Base-by-base conservation (phyloP, 2,329 filamentous ascomycete species). In the Ceratocystis smalleyi region DNA sequence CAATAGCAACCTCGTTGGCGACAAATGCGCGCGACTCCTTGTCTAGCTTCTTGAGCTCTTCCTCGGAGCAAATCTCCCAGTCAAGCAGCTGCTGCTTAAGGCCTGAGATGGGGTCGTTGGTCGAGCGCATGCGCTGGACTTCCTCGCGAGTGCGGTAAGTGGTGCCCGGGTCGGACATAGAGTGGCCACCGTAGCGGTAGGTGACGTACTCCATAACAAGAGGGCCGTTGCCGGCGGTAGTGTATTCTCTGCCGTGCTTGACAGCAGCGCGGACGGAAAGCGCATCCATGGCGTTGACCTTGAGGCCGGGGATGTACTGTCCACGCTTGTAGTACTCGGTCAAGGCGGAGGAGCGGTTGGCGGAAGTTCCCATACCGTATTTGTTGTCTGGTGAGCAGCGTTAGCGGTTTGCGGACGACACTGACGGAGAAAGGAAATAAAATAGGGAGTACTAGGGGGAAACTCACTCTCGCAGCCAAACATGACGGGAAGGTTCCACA, bases 301-400 rank as follows among this genome's bases (percentile, higher is more conserved):
- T 99, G 72, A 99, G 85, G 80, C 94, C 94, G 66, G 94, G 92
- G 70, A 99, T 99, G 82, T 97, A 99, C 80, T 99, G 94, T 70
- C 94, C 94, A 79, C 94, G 92, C 87, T 97, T 97, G 85, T 99
- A 97, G 86, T 99, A 99, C 77, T 99, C 94, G 76, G 94, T 97
- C 74, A 96, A 79, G 71, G 94, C 94, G 67, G 94, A 92, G 67
- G 94, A 91, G 72, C 94, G 91, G 77, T 87, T 87, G 70, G 94
- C 92, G 67, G 94, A 88, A 68, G 94, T 99, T 79, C 94, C 94
- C 94, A 99, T 99, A 77, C 94, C 94, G 76, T 99, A 99, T 80
- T 99, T 99, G 88, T 99, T 99, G 85, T 99, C 91, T 96, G 64
- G 19, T 24, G 49, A 15, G 45, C 7, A 51, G 7, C 19, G 45